These are phyloP conservation scores for Porphyrellus cyaneotinctus DNA, from an alignment of 768 basidiomycete genomes.

Conservation along the genomic window DNA sequence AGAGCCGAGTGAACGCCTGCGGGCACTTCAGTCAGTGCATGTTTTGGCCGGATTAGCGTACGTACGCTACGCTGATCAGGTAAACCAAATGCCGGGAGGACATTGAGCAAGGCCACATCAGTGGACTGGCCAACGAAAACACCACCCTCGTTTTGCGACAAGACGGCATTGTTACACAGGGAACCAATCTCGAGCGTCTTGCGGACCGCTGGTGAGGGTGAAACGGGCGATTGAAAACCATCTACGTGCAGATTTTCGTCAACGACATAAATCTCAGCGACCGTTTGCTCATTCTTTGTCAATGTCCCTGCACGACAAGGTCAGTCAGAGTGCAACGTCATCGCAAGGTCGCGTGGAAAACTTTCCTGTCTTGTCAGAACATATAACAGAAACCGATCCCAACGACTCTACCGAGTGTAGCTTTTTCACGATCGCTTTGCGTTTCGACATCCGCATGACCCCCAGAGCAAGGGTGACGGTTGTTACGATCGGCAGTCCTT, in stretches of 20 bases:
- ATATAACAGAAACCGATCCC: slow-evolving; percentile 95
- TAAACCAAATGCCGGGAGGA: slow-evolving; percentile 61
- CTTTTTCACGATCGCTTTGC: slow-evolving; percentile 97
- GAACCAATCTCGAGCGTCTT: slow-evolving; percentile 81
- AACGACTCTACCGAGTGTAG: slow-evolving; percentile 92
- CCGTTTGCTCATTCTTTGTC: slow-evolving; percentile 95
- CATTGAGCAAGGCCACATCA: slow-evolving; percentile 87
- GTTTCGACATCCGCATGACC: slow-evolving; percentile 88
- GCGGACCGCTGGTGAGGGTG: slow-evolving; percentile 61
- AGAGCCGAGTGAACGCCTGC: slow-evolving; percentile 65
- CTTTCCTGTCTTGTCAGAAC: slow-evolving; percentile 92
- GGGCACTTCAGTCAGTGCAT: slow-evolving; percentile 3
- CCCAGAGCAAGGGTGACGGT: slow-evolving; percentile 96
- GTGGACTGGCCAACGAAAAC: slow-evolving; percentile 83
- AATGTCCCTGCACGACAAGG: slow-evolving; percentile 57
- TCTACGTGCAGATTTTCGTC: slow-evolving; percentile 76
- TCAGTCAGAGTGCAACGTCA: not conserved
- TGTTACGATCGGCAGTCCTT: slow-evolving; percentile 94
- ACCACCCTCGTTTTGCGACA: slow-evolving; percentile 61
- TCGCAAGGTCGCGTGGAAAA: not conserved
- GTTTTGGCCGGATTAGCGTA: slow-evolving; percentile 27
- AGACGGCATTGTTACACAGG: slow-evolving; percentile 84
- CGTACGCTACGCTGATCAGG: slow-evolving; percentile 69
- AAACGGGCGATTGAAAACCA: slow-evolving; percentile 36
- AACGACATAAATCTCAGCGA: slow-evolving; percentile 82